Base-by-base conservation (phyloP, 208 protist species). In the Tritrichomonas musculus region DNA sequence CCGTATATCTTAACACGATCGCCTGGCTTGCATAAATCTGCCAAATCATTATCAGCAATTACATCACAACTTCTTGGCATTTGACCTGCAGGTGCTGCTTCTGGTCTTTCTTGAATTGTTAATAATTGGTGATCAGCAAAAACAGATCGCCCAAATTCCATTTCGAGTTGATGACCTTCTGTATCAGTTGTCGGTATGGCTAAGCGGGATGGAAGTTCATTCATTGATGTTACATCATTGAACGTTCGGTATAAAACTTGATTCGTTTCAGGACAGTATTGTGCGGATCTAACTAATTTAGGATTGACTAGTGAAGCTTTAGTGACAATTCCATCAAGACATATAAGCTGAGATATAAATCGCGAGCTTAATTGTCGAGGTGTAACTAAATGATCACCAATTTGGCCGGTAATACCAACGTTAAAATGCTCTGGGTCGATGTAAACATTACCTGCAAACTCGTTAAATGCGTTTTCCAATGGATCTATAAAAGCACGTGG, bases 11-110 rank as follows among this genome's bases (percentile, higher is more conserved):
- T 73, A 44, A 93, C 55, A 36, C 92, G 69, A 57, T 94, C 92
- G 27, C 94, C 92, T 3, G 97, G 97, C 95, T 99, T 99, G 27
- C 97, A 96, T n/a, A 44, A 64, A 94, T 99, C 98, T 13, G 99
- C 98, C 9, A 99, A 96, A 94, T 99, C 98, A 94, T 98, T 96
- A 93, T 98, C 97, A 47, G 99, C 96, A 65, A 99, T 95, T 33
- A 99, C 95, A 92, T 99, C 98, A n/a, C 99, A 96, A 17, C 96
- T 98, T 66, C 98, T 96, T 17, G 98, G 98, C 60, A 99, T 96
- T 95, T 99, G 98, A 39, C 98, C 98, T 0, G 98, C 97, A 50
- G 99, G 98, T 11, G 98, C 97, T 8, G 96, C 94, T 96, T 99
- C 98, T 44, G 99, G 98, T 92, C 98, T 98, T 95, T 93, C 93